A percentile compares a stretch with the other conserved stretches of the same genome.
Evolutionary conservation across 371 early-diverging fungal genomes (phyloP).

Genomic region (Rhizomucor miehei): DNA sequence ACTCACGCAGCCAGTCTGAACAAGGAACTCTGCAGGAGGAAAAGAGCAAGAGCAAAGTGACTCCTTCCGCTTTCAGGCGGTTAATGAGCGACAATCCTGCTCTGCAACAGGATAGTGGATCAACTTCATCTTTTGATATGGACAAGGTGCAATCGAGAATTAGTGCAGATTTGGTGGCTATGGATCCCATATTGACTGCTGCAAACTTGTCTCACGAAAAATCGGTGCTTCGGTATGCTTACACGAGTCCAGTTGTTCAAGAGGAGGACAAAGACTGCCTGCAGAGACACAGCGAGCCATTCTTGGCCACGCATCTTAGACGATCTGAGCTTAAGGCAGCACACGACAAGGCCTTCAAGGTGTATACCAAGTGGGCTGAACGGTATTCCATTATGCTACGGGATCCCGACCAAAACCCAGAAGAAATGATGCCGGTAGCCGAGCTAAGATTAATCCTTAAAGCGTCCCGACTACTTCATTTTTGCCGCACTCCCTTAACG

Average conservation of each 20-base stretch:
- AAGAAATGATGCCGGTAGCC: conserved; percentile 51
- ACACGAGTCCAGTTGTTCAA: conserved; percentile 29
- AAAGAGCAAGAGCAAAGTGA: no score
- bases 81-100: no score
- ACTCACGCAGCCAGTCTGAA: no score
- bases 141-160: no score
- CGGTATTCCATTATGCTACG: conserved; percentile 25
- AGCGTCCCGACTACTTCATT: conserved; percentile 61
- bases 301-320: conserved; percentile 50
- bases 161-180: no score
- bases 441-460: conserved; percentile 61
- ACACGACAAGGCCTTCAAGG: conserved; percentile 62
- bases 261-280: conserved; percentile 48
- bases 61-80: no score
- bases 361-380: conserved; percentile 67
- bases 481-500: conserved; percentile 63
- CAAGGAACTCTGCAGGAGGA: no score
- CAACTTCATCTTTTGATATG: no score
- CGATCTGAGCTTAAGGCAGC: conserved; percentile 57
- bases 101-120: no score
- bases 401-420: conserved; percentile 20
- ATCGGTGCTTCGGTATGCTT: conserved; percentile 38
- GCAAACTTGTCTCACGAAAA: background rate
- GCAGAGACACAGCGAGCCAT: conserved; percentile 56
- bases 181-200: no score